Evolutionary conservation across 331 rosid genomes (phyloP).

Genomic region (Pyracantha coccinea): DNA sequence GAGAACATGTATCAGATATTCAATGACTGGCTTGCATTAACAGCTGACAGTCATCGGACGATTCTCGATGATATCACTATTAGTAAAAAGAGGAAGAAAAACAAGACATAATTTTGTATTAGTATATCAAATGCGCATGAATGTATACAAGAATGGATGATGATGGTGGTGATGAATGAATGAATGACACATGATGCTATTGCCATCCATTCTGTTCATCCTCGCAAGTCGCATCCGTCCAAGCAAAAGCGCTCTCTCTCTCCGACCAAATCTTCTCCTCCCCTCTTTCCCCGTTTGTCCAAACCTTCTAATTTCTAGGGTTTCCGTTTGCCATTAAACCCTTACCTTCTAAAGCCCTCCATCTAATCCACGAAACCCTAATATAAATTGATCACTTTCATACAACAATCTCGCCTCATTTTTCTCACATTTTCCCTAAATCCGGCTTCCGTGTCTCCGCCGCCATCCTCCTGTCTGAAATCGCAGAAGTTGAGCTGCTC

Average conservation of each 20-base stretch:
- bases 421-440: slow-evolving; percentile 14
- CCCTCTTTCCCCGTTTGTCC: slow-evolving; percentile 1
- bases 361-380: slow-evolving; percentile 7
- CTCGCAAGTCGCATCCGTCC: slow-evolving; percentile 10
- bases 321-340: slow-evolving; percentile 18
- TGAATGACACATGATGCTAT: slow-evolving; percentile 24
- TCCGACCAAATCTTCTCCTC: slow-evolving; percentile 2
- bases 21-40: not conserved
- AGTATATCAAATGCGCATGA: not conserved
- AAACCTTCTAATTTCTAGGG: slow-evolving; percentile 29
- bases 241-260: slow-evolving; percentile 20
- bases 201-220: slow-evolving; percentile 32
- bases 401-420: not conserved
- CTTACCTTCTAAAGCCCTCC: not conserved
- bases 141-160: slow-evolving; percentile 21
- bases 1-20: not conserved
- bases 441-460: not conserved
- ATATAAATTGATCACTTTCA: not conserved
- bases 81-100: not conserved
- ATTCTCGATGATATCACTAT: not conserved
- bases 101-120: not conserved
- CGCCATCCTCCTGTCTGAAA: not conserved
- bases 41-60: fast-evolving
- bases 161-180: not conserved
- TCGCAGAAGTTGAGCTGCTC: not conserved